Base-by-base conservation (phyloP, 1,139 yeast genomes). In the Groenewaldozyma sp. region DNA sequence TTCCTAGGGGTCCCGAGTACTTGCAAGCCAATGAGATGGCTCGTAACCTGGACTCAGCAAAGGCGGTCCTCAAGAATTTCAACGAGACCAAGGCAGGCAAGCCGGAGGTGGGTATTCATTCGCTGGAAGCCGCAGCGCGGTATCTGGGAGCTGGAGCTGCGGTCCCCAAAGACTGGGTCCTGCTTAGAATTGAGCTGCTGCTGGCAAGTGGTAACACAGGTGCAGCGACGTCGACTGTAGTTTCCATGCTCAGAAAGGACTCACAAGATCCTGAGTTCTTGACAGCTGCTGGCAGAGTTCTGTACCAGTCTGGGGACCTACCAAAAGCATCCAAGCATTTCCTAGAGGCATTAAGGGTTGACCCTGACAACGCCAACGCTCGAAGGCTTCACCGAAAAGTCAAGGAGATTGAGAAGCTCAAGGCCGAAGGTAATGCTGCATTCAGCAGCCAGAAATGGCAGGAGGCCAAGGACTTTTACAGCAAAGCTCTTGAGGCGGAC, bases 351-450 rank as follows among this genome's bases (percentile, higher is more conserved):
- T 51, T 66, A 39, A 58, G 67, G 35, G 54, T 59, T 35, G 71
- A 66, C 43, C 71, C 70, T 18, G 71, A 66, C 48, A 54, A 56
- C 47, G 24, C 52, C 21, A 50, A 45, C 6, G 68, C 70, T 4
- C 53, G 67, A 24, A 47, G 43, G 32, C 42, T 58, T 36, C 55
- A 60, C 47, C 56, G 56, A 44, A 45, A 49, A 28, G 49, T 60
- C 22, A 55, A 60, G 36, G 65, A 58, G 53, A 45, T 70, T 57
- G 64, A 78, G 58, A 51, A 56, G 45, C 38, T 51, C 38, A 56
- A 60, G 45, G 48, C 55, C 5, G 65, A 68, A 36, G 97, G 96
- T 0, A 87, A 87, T 52, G 63, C 63, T 24, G 81, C 79, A 1
- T 88, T 81, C 63, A 64, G 71, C 39, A 51, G 58, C 1, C 70